Evolutionary conservation across 176 grass and related monocot genomes (phyloP), one percentile per base, ranked within the genome.

Genomic region (Aegilops speltoides): DNA sequence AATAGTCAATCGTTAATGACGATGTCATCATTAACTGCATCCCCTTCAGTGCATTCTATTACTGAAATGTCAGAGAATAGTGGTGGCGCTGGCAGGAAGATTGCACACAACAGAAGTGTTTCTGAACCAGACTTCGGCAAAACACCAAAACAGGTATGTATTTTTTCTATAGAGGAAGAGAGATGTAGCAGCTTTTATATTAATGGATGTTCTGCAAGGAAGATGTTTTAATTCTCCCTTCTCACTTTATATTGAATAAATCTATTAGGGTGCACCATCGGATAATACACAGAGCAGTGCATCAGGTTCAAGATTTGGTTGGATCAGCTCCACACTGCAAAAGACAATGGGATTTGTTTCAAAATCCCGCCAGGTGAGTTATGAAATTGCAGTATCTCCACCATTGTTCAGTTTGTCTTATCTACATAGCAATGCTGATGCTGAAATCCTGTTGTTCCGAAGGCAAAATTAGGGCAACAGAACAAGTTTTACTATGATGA

Each of bases 401-500:
- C 23, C 25, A 84, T 6, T 63, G 2, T 68, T 33, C 15, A 17
- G 29, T 84, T 65, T 74, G 43, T 56, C 41, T 36, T 48, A 8
- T 38, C 54, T 8, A 22, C 16, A 22, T 81, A 46, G 76, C 24
- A 81, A 25, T 38, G 20, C 50, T 74, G 79, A 85, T 52, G 72
- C 22, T 72, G 5, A 70, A 10, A 60, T 85, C 37, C 6, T 82
- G 28, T 83, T 81, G 45, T 61, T 79, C 60, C 48, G 45, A 89
- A 99, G 97, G 97, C 94, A 70, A 99, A 96, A 82, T 88, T 99
- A 70, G 97, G 97, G 72, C 87, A 99, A 33, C 82, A 86, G 63
- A 99, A 99, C 77, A 99, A 92, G 88, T 99, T 99, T 76, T 99
- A 99, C 83, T 99, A 99, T 63, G 92, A 99, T 32, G 97, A 93